A percentile compares a stretch with the other conserved stretches of the same genome.
phyloP scores from a whole-genome alignment of 108 stramenopile genomes.

The Nannochloropsis gaditana region DNA sequence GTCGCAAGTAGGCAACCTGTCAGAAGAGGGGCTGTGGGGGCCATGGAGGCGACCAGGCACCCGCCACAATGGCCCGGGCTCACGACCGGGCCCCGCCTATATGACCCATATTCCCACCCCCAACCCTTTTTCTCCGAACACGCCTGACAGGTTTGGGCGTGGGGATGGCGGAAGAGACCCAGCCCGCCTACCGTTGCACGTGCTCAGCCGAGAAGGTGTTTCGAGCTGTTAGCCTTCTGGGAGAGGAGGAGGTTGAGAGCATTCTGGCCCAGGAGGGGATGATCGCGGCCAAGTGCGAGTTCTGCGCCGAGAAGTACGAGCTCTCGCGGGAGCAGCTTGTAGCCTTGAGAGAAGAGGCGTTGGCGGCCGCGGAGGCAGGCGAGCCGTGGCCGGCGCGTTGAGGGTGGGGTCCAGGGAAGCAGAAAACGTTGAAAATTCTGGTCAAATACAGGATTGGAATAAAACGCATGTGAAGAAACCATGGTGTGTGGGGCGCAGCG shows the following conservation, averaged over 20 bases:
- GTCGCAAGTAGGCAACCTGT: too few species aligned
- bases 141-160: slow-evolving; percentile 21
- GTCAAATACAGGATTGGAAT: too few species aligned
- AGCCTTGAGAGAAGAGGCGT: not conserved
- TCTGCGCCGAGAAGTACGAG: slow-evolving; percentile 38
- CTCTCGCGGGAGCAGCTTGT: slow-evolving; percentile 22
- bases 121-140: not conserved
- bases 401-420: too few species aligned
- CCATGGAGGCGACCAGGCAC: too few species aligned
- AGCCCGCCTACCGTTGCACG: slow-evolving; percentile 37
- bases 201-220: slow-evolving; percentile 47
- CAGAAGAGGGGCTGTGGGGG: too few species aligned
- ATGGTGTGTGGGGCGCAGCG: too few species aligned
- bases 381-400: not conserved
- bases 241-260: slow-evolving; percentile 30
- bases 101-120: not conserved
- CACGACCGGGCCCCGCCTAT: too few species aligned
- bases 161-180: slow-evolving; percentile 25
- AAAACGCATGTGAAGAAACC: too few species aligned
- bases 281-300: slow-evolving; percentile 43
- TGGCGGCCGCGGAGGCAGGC: not conserved
- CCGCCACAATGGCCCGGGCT: too few species aligned
- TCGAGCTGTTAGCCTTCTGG: slow-evolving; percentile 29
- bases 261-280: slow-evolving; percentile 31
- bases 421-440: too few species aligned